Evolutionary conservation across 2,329 filamentous ascomycete genomes (phyloP).

Genomic region (Trichophyton rubrum): DNA sequence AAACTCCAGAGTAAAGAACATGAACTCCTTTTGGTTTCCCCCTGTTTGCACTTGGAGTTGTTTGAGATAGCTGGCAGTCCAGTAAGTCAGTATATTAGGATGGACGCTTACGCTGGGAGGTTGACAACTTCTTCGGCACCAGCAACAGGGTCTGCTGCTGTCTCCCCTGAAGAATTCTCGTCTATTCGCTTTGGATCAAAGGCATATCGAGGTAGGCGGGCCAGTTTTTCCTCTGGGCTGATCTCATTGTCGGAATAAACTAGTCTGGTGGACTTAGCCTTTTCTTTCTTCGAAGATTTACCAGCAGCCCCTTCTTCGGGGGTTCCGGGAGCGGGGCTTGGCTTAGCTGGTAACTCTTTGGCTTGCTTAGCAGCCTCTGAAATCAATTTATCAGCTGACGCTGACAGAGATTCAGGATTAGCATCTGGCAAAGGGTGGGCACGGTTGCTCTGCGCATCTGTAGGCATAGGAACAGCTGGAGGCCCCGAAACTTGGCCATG

Average conservation of each 20-base stretch:
- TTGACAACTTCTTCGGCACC: slow-evolving; percentile 26
- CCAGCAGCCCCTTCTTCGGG: slow-evolving; percentile 25
- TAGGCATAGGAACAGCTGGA: slow-evolving; percentile 15
- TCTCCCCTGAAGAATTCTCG: slow-evolving; percentile 26
- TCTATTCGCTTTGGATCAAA: slow-evolving; percentile 41
- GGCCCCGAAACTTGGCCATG: slow-evolving; percentile 35
- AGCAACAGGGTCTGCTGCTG: slow-evolving; percentile 24
- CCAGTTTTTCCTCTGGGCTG: slow-evolving; percentile 86
- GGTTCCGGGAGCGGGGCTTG: slow-evolving; percentile 20
- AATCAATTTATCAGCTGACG: slow-evolving; percentile 42
- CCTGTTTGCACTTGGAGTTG: slow-evolving; percentile 6
- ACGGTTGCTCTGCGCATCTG: slow-evolving; percentile 14
- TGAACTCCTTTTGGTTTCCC: neutral
- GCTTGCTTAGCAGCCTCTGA: slow-evolving; percentile 37
- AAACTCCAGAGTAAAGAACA: slow-evolving; percentile 1
- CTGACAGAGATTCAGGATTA: slow-evolving; percentile 24
- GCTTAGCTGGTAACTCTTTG: slow-evolving; percentile 25
- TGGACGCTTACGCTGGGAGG: slow-evolving; percentile 2
- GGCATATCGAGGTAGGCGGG: slow-evolving; percentile 61
- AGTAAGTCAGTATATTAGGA: slow-evolving; percentile 3
- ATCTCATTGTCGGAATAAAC: slow-evolving; percentile 68
- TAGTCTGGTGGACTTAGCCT: slow-evolving; percentile 54
- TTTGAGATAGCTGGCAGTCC: slow-evolving; percentile 13
- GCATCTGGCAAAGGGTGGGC: slow-evolving; percentile 19
- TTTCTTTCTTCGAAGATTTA: slow-evolving; percentile 54